Conservation (phyloP, 768 basidiomycete genomes). For the Mycena galericulata region DNA sequence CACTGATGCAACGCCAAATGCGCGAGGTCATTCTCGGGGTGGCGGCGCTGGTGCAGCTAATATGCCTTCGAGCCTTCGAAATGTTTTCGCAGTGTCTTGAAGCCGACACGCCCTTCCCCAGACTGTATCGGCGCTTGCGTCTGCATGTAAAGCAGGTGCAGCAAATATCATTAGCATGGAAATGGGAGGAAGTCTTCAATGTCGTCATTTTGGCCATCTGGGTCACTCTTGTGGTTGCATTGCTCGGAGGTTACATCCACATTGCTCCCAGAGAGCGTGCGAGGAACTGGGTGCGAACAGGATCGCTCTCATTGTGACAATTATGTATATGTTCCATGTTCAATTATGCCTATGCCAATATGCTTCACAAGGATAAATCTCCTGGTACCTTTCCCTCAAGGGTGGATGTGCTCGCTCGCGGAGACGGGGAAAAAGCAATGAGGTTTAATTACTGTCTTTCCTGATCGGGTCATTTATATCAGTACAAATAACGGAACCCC, state of each 20-base stretch:
- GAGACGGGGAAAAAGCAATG: no score
- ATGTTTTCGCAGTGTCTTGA: constrained; percentile 23
- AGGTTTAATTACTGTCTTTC: no score
- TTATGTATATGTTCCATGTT: background rate
- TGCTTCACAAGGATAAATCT: no score
- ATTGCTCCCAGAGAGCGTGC: constrained; percentile 28
- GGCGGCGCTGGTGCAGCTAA: constrained; percentile 9
- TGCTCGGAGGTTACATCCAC: constrained; percentile 17
- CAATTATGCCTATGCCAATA: constrained; percentile 16
- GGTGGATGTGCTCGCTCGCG: no score
- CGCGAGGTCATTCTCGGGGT: constrained; percentile 20
- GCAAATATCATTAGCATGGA: background rate
- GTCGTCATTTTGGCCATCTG: constrained; percentile 24
- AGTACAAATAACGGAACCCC: constrained; percentile 71
- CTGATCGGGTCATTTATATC: background rate
- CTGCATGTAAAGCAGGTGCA: background rate
- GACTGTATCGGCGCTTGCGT: constrained; percentile 18
- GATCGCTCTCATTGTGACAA: constrained; percentile 28
- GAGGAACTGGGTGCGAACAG: constrained; percentile 32
- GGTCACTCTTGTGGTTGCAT: constrained; percentile 14
- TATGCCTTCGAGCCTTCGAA: constrained; percentile 12
- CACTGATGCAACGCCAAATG: constrained; percentile 29
- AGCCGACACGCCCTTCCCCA: constrained; percentile 30
- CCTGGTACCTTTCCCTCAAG: no score
- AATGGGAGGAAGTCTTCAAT: constrained; percentile 26